Evolutionary conservation across 2,329 filamentous ascomycete genomes (phyloP).

Genomic region (Achaetomium macrosporum): DNA sequence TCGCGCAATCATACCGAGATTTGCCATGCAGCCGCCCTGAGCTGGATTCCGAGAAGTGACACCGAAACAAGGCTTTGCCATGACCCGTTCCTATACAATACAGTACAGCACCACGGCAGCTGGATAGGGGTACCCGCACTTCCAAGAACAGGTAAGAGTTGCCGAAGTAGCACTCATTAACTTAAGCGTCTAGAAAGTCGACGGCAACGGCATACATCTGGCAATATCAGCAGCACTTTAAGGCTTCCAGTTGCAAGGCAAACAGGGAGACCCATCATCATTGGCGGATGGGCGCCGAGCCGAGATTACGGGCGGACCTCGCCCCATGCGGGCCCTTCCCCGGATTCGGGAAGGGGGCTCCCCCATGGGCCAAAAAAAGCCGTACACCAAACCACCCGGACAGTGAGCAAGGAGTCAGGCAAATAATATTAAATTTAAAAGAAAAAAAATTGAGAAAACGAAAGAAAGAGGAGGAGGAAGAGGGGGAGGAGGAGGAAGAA

Average conservation of each 20-base stretch:
- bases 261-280: neutral
- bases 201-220: neutral
- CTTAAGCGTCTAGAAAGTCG: neutral
- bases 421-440: too few relatives aligned
- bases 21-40: slow-evolving; percentile 10
- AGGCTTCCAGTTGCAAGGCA: neutral
- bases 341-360: slow-evolving; percentile 3
- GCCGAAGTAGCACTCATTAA: too few relatives aligned
- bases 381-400: too few relatives aligned
- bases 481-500: too few relatives aligned
- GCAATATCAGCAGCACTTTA: neutral
- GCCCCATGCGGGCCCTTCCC: slow-evolving; percentile 3
- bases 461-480: too few relatives aligned
- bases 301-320: slow-evolving; percentile 12
- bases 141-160: too few relatives aligned
- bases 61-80: neutral
- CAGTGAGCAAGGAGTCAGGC: too few relatives aligned
- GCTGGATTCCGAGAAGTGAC: neutral
- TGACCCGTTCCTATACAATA: neutral
- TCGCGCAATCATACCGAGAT: slow-evolving; percentile 17
- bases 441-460: too few relatives aligned
- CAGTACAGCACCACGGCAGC: neutral
- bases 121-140: neutral
- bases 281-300: neutral
- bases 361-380: too few relatives aligned